Conservation (phyloP, 352 stramenopile genomes). For the Globisporangium okanoganense region DNA sequence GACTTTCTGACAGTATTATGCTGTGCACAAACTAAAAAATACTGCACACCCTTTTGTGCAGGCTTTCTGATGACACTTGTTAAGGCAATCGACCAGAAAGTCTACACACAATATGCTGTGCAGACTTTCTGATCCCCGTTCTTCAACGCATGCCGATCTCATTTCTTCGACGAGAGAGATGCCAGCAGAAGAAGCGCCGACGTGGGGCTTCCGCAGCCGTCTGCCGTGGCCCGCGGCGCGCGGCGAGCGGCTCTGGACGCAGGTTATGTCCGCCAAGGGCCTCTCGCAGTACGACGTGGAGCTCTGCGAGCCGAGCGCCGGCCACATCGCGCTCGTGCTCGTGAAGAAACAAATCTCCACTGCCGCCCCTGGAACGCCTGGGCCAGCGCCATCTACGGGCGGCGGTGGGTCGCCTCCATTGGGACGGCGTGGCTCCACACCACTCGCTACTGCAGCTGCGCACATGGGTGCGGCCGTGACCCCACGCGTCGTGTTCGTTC, state of each 20-base stretch:
- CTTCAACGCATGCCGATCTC: too few species aligned
- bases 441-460: background rate
- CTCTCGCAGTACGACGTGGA: slow-evolving; percentile 17
- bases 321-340: slow-evolving; percentile 18
- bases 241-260: slow-evolving; percentile 14
- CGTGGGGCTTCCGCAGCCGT: slow-evolving; percentile 6
- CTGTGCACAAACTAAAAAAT: too few species aligned
- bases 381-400: background rate
- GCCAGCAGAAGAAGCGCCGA: too few species aligned
- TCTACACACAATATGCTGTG: too few species aligned
- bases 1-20: too few species aligned
- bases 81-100: too few species aligned
- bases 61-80: too few species aligned
- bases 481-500: slow-evolving; percentile 61
- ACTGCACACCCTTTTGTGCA: too few species aligned
- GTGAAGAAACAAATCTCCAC: background rate
- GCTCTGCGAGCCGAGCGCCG: slow-evolving; percentile 18
- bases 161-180: too few species aligned
- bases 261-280: slow-evolving; percentile 5
- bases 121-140: too few species aligned
- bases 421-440: slow-evolving; percentile 7
- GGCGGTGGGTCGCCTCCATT: background rate
- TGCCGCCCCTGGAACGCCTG: background rate
- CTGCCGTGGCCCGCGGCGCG: slow-evolving; percentile 15
- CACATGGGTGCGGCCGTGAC: background rate